Evolutionary conservation across 192 early-diverging fungal genomes (phyloP).

Genomic region (Gigaspora rosea): DNA sequence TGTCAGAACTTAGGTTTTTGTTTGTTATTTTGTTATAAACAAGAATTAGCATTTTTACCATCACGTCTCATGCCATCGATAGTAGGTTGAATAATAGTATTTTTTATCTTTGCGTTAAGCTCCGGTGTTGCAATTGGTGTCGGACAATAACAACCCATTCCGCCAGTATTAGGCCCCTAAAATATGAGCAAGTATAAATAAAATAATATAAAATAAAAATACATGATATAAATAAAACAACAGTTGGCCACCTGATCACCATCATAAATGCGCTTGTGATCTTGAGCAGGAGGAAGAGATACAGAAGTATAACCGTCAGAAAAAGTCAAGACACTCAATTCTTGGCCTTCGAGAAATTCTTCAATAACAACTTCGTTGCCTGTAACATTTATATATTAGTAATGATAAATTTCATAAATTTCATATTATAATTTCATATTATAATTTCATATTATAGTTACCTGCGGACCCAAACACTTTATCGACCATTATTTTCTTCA

Average conservation of each 20-base stretch:
- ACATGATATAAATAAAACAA: background rate
- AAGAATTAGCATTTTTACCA: constrained; percentile 43
- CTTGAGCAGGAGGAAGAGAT: constrained; percentile 91
- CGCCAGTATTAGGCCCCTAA: constrained; percentile 93
- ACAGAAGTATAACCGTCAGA: constrained; percentile 94
- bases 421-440: background rate
- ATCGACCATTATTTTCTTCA: constrained; percentile 89
- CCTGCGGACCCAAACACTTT: constrained; percentile 88
- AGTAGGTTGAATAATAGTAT: constrained; percentile 84
- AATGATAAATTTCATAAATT: background rate
- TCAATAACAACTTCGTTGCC: constrained; percentile 91
- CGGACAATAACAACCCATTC: constrained; percentile 98
- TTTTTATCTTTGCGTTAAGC: constrained; percentile 70
- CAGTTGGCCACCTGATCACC: constrained; percentile 60
- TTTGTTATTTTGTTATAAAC: background rate
- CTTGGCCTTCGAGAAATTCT: constrained; percentile 91
- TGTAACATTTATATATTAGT: constrained; percentile 9
- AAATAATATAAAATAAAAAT: background rate
- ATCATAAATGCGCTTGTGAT: constrained; percentile 97
- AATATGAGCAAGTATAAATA: background rate
- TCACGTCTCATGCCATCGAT: constrained; percentile 96
- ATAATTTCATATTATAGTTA: constrained; percentile 12
- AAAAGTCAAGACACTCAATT: constrained; percentile 88
- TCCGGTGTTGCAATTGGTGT: constrained; percentile 87
- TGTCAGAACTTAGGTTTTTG: background rate